Evolutionary conservation across 2,329 filamentous ascomycete genomes (phyloP).

Genomic region (Fusarium palustre): DNA sequence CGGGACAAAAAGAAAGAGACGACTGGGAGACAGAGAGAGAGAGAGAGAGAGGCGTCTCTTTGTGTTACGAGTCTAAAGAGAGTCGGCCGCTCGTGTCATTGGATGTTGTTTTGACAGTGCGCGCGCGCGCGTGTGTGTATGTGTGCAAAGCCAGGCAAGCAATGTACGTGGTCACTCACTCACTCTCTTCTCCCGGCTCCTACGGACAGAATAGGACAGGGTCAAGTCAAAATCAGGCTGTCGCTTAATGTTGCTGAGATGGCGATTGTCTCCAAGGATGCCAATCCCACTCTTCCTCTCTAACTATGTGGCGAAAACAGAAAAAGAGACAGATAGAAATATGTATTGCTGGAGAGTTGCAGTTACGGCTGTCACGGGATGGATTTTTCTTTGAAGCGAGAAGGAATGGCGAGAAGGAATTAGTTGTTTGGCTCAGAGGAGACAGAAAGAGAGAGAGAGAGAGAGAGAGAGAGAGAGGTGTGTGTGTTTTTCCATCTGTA

Average conservation of each 20-base stretch:
- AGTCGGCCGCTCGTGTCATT: conserved; percentile 17
- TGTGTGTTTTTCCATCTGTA: background rate
- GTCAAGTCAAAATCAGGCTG: conserved; percentile 10
- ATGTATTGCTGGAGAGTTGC: background rate
- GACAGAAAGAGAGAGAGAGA: background rate
- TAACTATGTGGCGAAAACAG: background rate
- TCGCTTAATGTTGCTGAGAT: background rate
- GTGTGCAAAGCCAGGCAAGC: background rate
- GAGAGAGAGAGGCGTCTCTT: conserved; percentile 4
- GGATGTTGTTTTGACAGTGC: background rate
- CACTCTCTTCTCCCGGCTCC: background rate
- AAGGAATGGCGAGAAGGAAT: background rate
- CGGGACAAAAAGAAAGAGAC: background rate
- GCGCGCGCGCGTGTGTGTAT: background rate
- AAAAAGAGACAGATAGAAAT: background rate
- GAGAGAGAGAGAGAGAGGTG: background rate
- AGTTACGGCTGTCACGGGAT: background rate
- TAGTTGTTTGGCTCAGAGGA: background rate
- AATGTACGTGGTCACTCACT: conserved; percentile 7
- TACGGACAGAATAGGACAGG: conserved; percentile 1
- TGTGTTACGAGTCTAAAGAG: conserved; percentile 18
- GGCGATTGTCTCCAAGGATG: conserved; percentile 5
- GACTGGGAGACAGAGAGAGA: background rate
- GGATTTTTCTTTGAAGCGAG: too few species aligned
- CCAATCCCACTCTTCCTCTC: background rate